These are phyloP conservation scores for Kodamaea kakaduensis DNA, from an alignment of 805 yeast species.

Conservation along the genomic window DNA sequence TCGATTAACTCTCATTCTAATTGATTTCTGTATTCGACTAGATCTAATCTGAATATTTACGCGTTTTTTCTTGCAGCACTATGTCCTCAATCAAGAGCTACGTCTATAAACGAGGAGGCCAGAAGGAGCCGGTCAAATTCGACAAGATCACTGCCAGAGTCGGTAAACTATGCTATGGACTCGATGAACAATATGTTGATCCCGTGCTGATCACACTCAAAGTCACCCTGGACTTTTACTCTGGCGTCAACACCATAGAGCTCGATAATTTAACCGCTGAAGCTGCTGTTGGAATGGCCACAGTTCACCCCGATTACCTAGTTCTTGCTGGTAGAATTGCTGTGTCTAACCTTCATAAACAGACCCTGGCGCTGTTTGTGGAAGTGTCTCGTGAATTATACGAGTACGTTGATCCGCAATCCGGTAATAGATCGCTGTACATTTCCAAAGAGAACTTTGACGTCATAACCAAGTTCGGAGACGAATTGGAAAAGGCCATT, in stretches of 20 bases:
- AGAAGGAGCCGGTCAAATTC: constrained; percentile 88
- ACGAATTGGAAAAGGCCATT: constrained; percentile 43
- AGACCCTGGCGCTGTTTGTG: constrained; percentile 82
- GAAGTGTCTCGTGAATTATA: constrained; percentile 71
- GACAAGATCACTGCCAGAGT: constrained; percentile 93
- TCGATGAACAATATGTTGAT: constrained; percentile 87
- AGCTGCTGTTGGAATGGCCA: constrained; percentile 96
- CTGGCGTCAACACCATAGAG: constrained; percentile 93
- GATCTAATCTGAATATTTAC: too few species aligned
- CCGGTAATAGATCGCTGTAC: constrained; percentile 50
- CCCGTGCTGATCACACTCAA: constrained; percentile 95
- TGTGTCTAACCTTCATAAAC: constrained; percentile 89
- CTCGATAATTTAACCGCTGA: constrained; percentile 74
- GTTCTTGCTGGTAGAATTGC: constrained; percentile 94
- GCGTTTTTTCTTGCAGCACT: too few species aligned
- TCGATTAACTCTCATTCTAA: too few species aligned
- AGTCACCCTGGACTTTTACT: constrained; percentile 93
- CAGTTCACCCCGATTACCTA: constrained; percentile 97
- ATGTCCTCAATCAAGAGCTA: constrained; percentile 67
- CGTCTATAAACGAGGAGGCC: constrained; percentile 90
- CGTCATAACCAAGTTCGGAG: constrained; percentile 34
- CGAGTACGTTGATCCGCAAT: constrained; percentile 77
- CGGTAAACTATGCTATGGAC: constrained; percentile 89
- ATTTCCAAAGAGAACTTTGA: constrained; percentile 40
- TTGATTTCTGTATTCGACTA: too few species aligned